Evolutionary conservation across 352 stramenopile genomes (phyloP).

Genomic region (Phytophthora sojae): DNA sequence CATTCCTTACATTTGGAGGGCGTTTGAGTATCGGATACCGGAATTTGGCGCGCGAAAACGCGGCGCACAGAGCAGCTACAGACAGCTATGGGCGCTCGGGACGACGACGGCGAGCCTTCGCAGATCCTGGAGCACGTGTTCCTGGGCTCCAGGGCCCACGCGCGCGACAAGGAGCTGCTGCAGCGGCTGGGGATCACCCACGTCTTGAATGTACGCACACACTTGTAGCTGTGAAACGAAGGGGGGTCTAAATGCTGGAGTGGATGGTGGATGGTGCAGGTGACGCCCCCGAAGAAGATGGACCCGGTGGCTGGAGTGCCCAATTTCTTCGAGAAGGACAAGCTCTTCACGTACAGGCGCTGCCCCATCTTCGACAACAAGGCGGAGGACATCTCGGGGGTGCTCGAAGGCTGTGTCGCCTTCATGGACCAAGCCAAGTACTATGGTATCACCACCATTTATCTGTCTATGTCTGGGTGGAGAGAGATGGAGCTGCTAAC

Average conservation of each 20-base stretch:
- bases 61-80: not conserved
- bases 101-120: conserved; percentile 52
- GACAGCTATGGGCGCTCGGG: conserved; percentile 13
- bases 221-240: not conserved
- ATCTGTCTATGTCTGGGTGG: not conserved
- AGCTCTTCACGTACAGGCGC: conserved; percentile 77
- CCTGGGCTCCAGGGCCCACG: conserved; percentile 72
- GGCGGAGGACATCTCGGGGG: conserved; percentile 85
- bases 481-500: conserved; percentile 37
- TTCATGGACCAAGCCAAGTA: conserved; percentile 94
- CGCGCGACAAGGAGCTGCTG: conserved; percentile 71
- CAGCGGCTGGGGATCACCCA: conserved; percentile 75
- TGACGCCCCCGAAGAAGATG: conserved; percentile 78
- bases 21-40: conserved; percentile 7
- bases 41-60: conserved; percentile 10
- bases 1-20: too few species aligned
- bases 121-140: conserved; percentile 78
- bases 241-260: not conserved
- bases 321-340: conserved; percentile 94
- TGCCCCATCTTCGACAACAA: conserved; percentile 92
- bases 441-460: conserved; percentile 72
- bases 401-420: conserved; percentile 83
- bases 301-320: conserved; percentile 88
- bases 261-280: conserved; percentile 40
- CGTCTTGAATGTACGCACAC: conserved; percentile 72